phyloP scores from a whole-genome alignment of 2,329 filamentous ascomycete genomes.

The Cercospora zeina region DNA sequence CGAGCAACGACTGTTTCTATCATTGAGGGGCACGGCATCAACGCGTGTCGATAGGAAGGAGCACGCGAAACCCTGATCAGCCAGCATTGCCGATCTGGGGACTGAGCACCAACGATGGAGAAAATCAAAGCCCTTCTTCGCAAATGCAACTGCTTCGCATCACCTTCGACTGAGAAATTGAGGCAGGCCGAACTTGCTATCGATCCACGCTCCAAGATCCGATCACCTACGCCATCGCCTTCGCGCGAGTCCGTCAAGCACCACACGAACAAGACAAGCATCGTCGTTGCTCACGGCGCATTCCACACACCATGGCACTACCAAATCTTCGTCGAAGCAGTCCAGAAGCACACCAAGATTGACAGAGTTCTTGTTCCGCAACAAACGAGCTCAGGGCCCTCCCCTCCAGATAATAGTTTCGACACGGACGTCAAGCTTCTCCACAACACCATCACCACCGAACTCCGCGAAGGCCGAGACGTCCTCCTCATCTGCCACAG shows the following conservation, averaged over 20 bases:
- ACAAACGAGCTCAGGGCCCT: constrained; percentile 20
- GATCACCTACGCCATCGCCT: constrained; percentile 11
- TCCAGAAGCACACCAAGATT: constrained; percentile 16
- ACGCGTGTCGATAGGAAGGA: background rate
- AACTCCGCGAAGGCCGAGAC: constrained; percentile 20
- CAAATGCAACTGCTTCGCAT: constrained; percentile 14
- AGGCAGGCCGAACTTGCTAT: background rate
- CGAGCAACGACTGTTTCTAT: background rate
- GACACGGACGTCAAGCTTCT: constrained; percentile 20
- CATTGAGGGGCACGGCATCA: background rate
- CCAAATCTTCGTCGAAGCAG: constrained; percentile 19
- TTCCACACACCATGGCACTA: constrained; percentile 28
- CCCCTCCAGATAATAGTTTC: constrained; percentile 22
- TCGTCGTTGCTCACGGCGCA: constrained; percentile 26
- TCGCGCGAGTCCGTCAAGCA: constrained; percentile 8
- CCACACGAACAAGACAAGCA: constrained; percentile 19
- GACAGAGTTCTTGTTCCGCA: constrained; percentile 19
- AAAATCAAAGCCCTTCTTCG: constrained; percentile 10
- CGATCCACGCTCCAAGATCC: constrained; percentile 11
- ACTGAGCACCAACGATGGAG: constrained; percentile 5
- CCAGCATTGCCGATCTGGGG: background rate
- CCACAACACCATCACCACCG: constrained; percentile 13
- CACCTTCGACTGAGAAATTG: background rate
- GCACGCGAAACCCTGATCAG: background rate
- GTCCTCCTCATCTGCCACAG: constrained; percentile 28